phyloP scores from a whole-genome alignment of 495 filamentous ascomycete species.

The Pseudomonodictys pantanalensis region DNA sequence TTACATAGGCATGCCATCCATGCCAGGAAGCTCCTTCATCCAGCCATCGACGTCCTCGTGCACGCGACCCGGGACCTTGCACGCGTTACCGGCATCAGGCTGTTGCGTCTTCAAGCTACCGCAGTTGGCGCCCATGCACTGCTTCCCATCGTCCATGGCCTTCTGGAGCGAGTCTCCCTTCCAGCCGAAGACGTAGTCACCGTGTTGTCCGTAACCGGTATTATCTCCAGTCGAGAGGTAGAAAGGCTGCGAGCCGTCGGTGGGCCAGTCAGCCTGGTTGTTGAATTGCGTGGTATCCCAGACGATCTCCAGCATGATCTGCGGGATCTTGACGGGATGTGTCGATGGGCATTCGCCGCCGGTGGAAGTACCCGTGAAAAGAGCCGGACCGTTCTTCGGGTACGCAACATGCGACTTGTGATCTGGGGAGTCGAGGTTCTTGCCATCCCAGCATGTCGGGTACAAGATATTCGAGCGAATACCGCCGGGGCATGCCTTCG shows the following conservation, averaged over 20 bases:
- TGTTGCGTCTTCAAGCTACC: constrained; percentile 12
- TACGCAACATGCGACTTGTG: constrained; percentile 10
- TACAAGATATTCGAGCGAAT: constrained; percentile 10
- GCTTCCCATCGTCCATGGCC: constrained; percentile 27
- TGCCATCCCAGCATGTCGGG: constrained; percentile 9
- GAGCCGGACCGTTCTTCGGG: constrained; percentile 1
- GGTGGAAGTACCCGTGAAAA: background rate
- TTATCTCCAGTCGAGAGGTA: background rate
- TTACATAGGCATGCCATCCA: too few relatives aligned
- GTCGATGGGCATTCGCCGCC: constrained; percentile 4
- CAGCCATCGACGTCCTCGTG: constrained; percentile 19
- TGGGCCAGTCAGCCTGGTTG: constrained; percentile 12
- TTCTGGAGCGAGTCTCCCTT: constrained; percentile 21
- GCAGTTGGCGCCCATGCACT: constrained; percentile 22
- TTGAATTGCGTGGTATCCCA: constrained; percentile 12
- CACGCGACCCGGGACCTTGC: constrained; percentile 14
- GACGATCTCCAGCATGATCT: constrained; percentile 9
- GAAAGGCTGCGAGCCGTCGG: constrained; percentile 7
- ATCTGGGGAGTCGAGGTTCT: background rate
- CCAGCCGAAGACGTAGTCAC: constrained; percentile 28
- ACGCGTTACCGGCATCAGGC: constrained; percentile 5
- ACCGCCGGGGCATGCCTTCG: constrained; percentile 1
- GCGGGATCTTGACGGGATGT: constrained; percentile 12
- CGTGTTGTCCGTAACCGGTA: constrained; percentile 4
- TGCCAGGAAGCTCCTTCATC: constrained; percentile 7